These are phyloP conservation scores for Rhizopus arrhizus DNA, from an alignment of 371 early-diverging fungal species.

Conservation along the genomic window DNA sequence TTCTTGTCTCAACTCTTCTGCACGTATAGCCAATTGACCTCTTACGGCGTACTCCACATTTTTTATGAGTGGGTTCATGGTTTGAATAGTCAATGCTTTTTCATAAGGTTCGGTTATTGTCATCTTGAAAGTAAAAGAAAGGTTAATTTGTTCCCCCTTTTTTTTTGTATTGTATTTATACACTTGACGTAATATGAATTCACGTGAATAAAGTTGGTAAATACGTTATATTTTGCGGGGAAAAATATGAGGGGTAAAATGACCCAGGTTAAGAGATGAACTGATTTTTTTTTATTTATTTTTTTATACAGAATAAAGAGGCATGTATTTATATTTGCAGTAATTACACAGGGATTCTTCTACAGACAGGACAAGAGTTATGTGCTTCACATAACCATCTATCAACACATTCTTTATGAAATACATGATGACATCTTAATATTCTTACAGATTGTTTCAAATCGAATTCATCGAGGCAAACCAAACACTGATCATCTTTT, in stretches of 20 bases:
- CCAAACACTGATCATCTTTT: constrained; percentile 41
- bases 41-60: constrained; percentile 95
- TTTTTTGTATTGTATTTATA: neutral
- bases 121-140: constrained; percentile 9
- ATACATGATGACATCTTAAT: constrained; percentile 79
- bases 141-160: constrained; percentile 1
- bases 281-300: neutral
- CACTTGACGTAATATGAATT: constrained; percentile 6
- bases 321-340: no score
- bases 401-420: constrained; percentile 87
- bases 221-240: neutral
- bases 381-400: constrained; percentile 68
- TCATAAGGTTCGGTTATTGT: constrained; percentile 12
- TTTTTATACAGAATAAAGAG: no score
- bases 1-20: constrained; percentile 57
- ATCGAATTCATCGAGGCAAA: constrained; percentile 75
- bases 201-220: constrained; percentile 1
- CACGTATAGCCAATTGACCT: constrained; percentile 94
- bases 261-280: neutral
- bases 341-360: constrained; percentile 43
- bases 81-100: constrained; percentile 67
- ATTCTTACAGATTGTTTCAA: constrained; percentile 67
- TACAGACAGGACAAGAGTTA: constrained; percentile 53
- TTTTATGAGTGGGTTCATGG: constrained; percentile 73
- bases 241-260: neutral